Evolutionary conservation across 129 eudicot species (phyloP), one percentile per base, ranked within the genome.

Genomic region (Arctium minus): DNA sequence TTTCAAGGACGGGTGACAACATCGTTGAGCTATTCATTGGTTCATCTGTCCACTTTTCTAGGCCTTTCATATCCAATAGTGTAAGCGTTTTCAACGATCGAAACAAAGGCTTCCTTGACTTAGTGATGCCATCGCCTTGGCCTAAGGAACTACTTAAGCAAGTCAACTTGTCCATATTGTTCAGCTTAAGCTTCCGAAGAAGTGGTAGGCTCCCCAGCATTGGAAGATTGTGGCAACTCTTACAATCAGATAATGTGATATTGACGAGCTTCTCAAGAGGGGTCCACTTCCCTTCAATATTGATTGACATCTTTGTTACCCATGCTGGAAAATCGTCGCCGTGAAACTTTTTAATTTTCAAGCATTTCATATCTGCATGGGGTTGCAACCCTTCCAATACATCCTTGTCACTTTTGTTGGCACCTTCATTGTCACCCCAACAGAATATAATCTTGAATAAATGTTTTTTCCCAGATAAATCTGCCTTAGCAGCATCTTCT

Each of bases 301-400:
- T 64, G 30, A 64, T 6, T n/a, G 32, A 37, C 30, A 37, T 77
- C 60, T 22, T 80, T 13, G 6, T 38, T 15, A 85, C 17, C 88
- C 88, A 80, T 12, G 65, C 22, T 13, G 84, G 80, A 31, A 79
- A 74, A 12, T 8, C 62, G 9, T 48, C 33, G 29, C 81, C 79
- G 0, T 18, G 31, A 74, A 72, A 85, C 1, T 65, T 44, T 15
- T 11, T 3, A 37, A 86, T 68, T 7, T 6, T 68, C 36, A 75
- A 30, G 17, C 56, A 22, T 40, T 36, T 71, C 38, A 86, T 3
- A 78, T 73, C n/a, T 0, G 73, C 32, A 62, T 72, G 79, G 38
- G 89, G 86, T 27, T 33, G 22, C 11, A 86, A 68, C 0, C 72
- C 80, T 50, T 86, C 83, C 46, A 82, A 72, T 17, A 86, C 77